Evolutionary conservation across 805 yeast species (phyloP).

Genomic region (Suhomyces vadensis): DNA sequence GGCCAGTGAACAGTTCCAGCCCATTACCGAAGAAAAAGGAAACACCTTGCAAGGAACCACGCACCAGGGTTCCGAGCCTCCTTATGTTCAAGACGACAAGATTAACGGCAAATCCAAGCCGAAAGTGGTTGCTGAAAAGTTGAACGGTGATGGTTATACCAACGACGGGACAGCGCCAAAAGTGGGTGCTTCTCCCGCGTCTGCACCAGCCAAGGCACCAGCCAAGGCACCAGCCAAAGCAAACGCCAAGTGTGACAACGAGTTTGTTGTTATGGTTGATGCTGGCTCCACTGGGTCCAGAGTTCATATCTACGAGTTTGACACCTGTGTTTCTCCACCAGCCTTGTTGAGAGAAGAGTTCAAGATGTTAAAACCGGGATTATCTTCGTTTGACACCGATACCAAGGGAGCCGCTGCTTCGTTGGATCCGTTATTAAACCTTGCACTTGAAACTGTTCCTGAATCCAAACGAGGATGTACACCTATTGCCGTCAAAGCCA

Average conservation of each 20-base stretch:
- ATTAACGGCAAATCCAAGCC: conserved; percentile 14
- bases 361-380: conserved; percentile 89
- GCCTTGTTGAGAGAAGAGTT: conserved; percentile 75
- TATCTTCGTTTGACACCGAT: conserved; percentile 81
- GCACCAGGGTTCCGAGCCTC: conserved; percentile 37
- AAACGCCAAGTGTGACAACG: conserved; percentile 35
- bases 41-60: conserved; percentile 36
- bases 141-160: conserved; percentile 6
- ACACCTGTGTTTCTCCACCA: conserved; percentile 85
- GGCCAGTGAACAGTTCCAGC: conserved; percentile 23
- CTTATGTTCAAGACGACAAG: conserved; percentile 26
- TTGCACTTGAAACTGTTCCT: conserved; percentile 80
- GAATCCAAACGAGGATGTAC: conserved; percentile 71
- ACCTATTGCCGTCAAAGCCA: conserved; percentile 95
- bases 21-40: conserved; percentile 15
- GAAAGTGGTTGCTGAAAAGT: conserved; percentile 27
- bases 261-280: conserved; percentile 90
- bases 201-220: background rate
- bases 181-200: background rate
- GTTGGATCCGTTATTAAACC: conserved; percentile 74
- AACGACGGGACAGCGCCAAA: conserved; percentile 1
- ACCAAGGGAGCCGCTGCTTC: conserved; percentile 86
- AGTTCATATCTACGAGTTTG: conserved; percentile 90
- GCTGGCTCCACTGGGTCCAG: conserved; percentile 98
- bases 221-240: conserved; percentile 10